A percentile compares a stretch with the other conserved stretches of the same genome.
phyloP scores from a whole-genome alignment of 208 protist species.

The Acanthamoeba divionensis region DNA sequence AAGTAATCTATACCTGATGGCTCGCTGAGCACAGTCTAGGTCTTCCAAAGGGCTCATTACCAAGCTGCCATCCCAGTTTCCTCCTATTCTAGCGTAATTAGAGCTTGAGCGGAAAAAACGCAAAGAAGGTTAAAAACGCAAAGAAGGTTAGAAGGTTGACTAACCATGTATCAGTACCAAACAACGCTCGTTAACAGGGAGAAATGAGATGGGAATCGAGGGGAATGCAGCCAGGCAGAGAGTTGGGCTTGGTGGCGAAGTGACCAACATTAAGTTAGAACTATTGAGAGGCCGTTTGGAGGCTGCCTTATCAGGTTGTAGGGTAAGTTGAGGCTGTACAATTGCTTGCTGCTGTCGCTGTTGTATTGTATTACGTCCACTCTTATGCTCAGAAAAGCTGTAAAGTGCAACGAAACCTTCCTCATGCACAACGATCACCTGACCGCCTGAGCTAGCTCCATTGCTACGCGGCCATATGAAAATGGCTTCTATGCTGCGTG shows the following conservation, averaged over 20 bases:
- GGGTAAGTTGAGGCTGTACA: background rate
- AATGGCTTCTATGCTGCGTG: no score
- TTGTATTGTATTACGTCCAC: no score
- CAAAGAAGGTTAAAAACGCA: background rate
- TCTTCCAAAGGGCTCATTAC: constrained; percentile 20
- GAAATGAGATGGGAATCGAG: background rate
- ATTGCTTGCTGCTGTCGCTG: background rate
- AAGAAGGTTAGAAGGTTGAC: background rate
- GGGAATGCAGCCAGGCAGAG: background rate
- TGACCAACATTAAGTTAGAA: constrained; percentile 26
- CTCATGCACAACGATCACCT: no score
- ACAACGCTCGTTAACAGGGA: background rate
- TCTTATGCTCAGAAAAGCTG: no score
- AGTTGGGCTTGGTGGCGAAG: background rate
- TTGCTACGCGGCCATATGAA: no score
- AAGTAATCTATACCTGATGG: no score
- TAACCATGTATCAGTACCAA: constrained; percentile 11
- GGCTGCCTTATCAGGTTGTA: background rate
- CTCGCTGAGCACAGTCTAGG: background rate
- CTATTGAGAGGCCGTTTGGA: background rate
- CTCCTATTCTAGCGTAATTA: no score
- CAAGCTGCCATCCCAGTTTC: constrained; percentile 35
- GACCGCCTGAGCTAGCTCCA: no score
- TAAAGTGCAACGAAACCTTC: no score
- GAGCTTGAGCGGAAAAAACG: background rate